Conservation (phyloP, 202 grass and related monocot species). For the Setaria viridis region DNA sequence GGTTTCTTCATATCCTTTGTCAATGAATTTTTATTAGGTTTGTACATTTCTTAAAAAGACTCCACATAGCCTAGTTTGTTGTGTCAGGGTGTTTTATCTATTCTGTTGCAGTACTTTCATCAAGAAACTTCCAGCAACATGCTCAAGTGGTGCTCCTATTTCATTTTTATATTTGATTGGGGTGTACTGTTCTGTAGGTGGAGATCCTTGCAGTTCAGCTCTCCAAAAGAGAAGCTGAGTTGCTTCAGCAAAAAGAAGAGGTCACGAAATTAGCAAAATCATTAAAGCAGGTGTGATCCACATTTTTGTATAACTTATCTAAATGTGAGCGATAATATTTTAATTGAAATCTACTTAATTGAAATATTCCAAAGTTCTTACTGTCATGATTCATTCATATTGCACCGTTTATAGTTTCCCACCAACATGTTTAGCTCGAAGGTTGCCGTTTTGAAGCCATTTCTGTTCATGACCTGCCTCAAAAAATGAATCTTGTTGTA, state of each 20-base stretch:
- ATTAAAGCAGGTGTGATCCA: slow-evolving; percentile 70
- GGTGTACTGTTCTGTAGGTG: slow-evolving; percentile 59
- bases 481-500: not conserved
- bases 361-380: not conserved
- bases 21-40: slow-evolving; percentile 25
- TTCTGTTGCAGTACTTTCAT: slow-evolving; percentile 10
- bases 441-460: not conserved
- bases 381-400: slow-evolving; percentile 26
- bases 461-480: not conserved
- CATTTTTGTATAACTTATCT: not conserved
- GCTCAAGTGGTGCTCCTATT: slow-evolving; percentile 1
- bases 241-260: slow-evolving; percentile 92
- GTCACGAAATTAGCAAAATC: slow-evolving; percentile 89
- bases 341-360: slow-evolving; percentile 15
- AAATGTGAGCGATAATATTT: slow-evolving; percentile 34
- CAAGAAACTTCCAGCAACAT: slow-evolving; percentile 22
- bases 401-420: not conserved
- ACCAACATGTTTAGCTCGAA: not conserved
- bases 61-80: slow-evolving; percentile 19
- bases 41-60: not conserved
- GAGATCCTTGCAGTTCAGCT: slow-evolving; percentile 84
- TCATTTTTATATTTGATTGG: slow-evolving; percentile 43
- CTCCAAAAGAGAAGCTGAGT: slow-evolving; percentile 87
- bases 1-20: slow-evolving; percentile 42
- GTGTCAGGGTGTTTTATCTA: not conserved